Evolutionary conservation across 805 yeast species (phyloP), one percentile per base, ranked within the genome.

Genomic region (Candida sphagnicola): DNA sequence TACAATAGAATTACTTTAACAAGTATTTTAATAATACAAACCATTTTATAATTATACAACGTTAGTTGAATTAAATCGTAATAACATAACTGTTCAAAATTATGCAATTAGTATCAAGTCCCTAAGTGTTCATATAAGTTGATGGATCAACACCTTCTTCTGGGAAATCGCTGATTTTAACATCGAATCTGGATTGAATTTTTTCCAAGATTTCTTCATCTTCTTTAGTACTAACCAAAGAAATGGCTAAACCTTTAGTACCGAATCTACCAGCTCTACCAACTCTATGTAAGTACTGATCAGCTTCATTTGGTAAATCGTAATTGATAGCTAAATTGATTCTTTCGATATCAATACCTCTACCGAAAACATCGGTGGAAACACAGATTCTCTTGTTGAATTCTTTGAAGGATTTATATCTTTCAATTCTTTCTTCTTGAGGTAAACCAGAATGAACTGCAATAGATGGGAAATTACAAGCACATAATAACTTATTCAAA

Each of bases 241-340:
- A 87, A 42, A 93, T 77, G 38, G 97, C 95, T 56, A 93, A 80
- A 73, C 99, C 99, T 74, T 91, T 91, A 62, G 99, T 91, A 75
- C 99, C 99, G 57, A 91, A 91, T 78, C 99, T 90, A 72, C 99
- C 99, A 52, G 99, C 99, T 80, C 99, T 89, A 61, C 99, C 99
- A 47, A 91, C 99, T 75, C 99, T 88, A 75, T 91, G 99, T 63
- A 91, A 79, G 70, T 93, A 91, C 70, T 93, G 97, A 68, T 91
- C 98, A 48, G 98, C 96, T 72, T 90, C 97, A 49, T 68, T 74
- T 54, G 99, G 96, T 74, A 91, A 73, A 70, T 91, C 99, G 69
- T 91, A 91, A 76, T 91, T 93, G 75, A 91, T 89, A 46, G 99
- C 99, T 65, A 91, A 72, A 72, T 91, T 91, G 70, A 91, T 91